phyloP scores from a whole-genome alignment of 306 rosid genomes.

The Gillenia trifoliata region DNA sequence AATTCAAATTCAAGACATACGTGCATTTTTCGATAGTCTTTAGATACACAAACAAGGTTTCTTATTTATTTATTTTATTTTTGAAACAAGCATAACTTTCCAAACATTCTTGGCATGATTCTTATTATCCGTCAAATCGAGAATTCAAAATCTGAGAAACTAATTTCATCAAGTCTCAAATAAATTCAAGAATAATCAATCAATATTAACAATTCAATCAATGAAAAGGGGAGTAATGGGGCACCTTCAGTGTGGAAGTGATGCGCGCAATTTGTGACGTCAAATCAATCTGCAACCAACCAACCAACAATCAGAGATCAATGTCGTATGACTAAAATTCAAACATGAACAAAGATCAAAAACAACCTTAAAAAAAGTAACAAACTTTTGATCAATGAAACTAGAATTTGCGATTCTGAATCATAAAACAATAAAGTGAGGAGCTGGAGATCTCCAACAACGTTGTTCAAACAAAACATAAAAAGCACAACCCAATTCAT shows the following conservation, averaged over 20 bases:
- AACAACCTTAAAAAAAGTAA: neutral
- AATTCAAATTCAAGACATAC: neutral
- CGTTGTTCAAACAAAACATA: neutral
- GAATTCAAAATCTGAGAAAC: neutral
- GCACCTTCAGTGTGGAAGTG: constrained; percentile 76
- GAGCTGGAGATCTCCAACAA: constrained; percentile 3
- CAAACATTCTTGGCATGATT: neutral
- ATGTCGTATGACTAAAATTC: neutral
- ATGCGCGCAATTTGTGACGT: constrained; percentile 81
- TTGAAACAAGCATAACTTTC: neutral
- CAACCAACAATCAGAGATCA: neutral
- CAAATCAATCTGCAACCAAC: constrained; percentile 70
- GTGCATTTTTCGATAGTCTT: neutral
- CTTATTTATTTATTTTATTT: neutral
- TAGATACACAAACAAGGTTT: neutral
- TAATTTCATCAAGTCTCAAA: neutral
- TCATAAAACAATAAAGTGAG: neutral
- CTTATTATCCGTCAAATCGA: neutral
- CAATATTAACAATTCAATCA: neutral
- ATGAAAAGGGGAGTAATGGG: neutral
- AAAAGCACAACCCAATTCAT: neutral
- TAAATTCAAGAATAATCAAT: neutral
- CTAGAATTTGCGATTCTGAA: neutral
- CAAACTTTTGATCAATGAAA: neutral
- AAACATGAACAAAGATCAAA: neutral